A percentile compares a stretch with the other conserved stretches of the same genome.
Conservation (phyloP, 2,329 filamentous ascomycete genomes). For the Coleophoma cylindrospora region DNA sequence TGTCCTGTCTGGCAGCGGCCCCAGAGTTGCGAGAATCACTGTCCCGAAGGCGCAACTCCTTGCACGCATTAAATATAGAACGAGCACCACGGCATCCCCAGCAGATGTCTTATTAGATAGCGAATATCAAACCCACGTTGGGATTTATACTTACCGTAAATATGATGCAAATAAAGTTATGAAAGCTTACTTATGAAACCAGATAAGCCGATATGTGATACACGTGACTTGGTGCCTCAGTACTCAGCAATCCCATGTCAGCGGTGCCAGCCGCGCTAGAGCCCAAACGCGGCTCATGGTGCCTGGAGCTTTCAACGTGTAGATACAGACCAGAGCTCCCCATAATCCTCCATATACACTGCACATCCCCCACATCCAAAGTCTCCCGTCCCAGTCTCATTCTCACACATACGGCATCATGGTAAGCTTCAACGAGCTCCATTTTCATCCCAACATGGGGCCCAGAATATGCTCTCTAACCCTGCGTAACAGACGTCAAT, state of each 20-base stretch:
- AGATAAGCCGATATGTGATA: too few relatives aligned
- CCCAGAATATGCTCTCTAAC: neutral
- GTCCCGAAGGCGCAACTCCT: too few relatives aligned
- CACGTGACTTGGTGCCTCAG: constrained; percentile 1
- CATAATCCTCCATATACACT: neutral
- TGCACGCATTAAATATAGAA: too few relatives aligned
- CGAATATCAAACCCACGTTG: too few relatives aligned
- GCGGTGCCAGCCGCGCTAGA: constrained; percentile 2
- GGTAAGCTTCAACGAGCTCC: constrained; percentile 20
- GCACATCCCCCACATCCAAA: neutral
- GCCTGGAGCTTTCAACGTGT: constrained; percentile 22
- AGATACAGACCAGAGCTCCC: constrained; percentile 7
- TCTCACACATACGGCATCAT: constrained; percentile 15
- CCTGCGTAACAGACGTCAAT: constrained; percentile 77
- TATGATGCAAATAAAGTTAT: neutral
- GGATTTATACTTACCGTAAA: neutral
- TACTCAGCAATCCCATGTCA: neutral
- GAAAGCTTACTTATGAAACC: too few relatives aligned
- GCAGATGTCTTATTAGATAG: too few relatives aligned
- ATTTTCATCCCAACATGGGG: neutral
- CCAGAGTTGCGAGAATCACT: too few relatives aligned
- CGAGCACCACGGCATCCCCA: too few relatives aligned
- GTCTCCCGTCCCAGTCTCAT: neutral
- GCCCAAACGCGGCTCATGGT: constrained; percentile 22
- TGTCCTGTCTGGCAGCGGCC: too few relatives aligned